Percentiles rank a stretch among this genome's conserved stretches.
These are phyloP conservation scores for Malassezia equina DNA, from an alignment of 1,284 basidiomycete genomes.

Conservation along the genomic window DNA sequence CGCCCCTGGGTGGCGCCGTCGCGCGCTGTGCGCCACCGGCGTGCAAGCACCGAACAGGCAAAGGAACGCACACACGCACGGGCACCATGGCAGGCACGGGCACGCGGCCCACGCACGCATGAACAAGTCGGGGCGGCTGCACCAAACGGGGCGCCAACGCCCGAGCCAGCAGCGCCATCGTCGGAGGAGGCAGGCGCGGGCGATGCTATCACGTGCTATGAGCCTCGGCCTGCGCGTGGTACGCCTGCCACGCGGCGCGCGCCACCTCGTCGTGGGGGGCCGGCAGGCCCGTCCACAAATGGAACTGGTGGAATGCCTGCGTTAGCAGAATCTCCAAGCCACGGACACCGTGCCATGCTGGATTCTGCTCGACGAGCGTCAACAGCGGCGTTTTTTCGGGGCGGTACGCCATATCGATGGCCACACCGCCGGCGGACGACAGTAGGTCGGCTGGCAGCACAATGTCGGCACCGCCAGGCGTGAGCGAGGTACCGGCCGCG, in stretches of 20 bases:
- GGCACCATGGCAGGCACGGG: not conserved
- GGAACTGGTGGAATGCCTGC: conserved; percentile 44
- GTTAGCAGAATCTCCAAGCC: conserved; percentile 42
- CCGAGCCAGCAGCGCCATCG: not conserved
- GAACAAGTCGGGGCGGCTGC: not conserved
- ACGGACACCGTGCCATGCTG: conserved; percentile 29
- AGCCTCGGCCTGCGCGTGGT: conserved; percentile 13
- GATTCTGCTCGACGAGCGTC: conserved; percentile 18
- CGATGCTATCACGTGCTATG: not conserved
- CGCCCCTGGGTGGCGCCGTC: not conserved
- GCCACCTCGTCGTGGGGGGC: conserved; percentile 31
- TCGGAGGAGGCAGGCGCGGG: not conserved
- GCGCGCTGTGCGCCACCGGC: not conserved
- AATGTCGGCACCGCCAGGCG: conserved; percentile 21
- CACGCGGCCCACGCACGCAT: not conserved
- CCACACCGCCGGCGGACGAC: conserved; percentile 32
- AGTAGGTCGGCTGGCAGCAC: conserved; percentile 28
- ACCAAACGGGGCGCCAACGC: not conserved
- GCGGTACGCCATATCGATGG: conserved; percentile 47
- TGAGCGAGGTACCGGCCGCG: conserved; percentile 29
- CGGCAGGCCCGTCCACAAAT: conserved; percentile 35
- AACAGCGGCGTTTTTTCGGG: conserved; percentile 37
- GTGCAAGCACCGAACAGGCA: not conserved
- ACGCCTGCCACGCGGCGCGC: conserved; percentile 26
- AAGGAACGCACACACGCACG: not conserved